phyloP scores from a whole-genome alignment of 495 filamentous ascomycete genomes.

The Xanthoparmelia taractica region DNA sequence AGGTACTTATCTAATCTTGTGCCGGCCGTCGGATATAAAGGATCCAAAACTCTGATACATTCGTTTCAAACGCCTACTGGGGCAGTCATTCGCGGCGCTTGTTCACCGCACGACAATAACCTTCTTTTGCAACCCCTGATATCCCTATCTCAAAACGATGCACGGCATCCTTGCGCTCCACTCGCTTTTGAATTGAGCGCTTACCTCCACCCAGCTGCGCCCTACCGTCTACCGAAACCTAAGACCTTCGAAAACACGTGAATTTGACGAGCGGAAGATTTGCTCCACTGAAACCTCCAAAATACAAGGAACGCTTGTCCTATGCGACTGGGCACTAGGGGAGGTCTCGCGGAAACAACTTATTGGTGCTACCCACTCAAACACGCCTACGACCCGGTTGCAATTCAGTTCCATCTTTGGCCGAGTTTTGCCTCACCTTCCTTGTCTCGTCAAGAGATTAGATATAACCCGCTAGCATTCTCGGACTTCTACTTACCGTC shows the following conservation, averaged over 20 bases:
- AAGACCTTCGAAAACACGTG: constrained; percentile 5
- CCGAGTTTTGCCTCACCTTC: neutral
- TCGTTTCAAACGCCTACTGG: constrained; percentile 8
- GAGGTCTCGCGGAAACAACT: constrained; percentile 5
- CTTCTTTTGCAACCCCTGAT: neutral
- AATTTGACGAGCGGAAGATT: constrained; percentile 14
- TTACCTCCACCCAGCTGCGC: constrained; percentile 5
- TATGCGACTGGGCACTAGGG: constrained; percentile 2
- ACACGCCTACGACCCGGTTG: constrained; percentile 4
- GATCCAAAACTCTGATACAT: constrained; percentile 12
- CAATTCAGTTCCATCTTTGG: constrained; percentile 10
- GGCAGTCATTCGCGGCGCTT: constrained; percentile 11
- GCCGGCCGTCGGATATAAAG: constrained; percentile 13
- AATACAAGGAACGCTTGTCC: neutral
- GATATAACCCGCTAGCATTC: neutral
- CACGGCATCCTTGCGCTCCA: constrained; percentile 5
- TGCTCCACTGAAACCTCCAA: constrained; percentile 3
- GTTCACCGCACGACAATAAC: neutral
- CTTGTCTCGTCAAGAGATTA: constrained; percentile 1
- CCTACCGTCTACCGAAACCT: constrained; percentile 3
- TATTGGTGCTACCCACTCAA: constrained; percentile 3
- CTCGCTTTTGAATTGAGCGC: constrained; percentile 15
- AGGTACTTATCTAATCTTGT: constrained; percentile 18
- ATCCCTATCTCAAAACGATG: neutral
- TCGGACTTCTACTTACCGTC: neutral